A percentile compares a stretch with the other conserved stretches of the same genome.
Conservation (phyloP, 305 asterid genomes). For the Stenogyne calaminthoides region DNA sequence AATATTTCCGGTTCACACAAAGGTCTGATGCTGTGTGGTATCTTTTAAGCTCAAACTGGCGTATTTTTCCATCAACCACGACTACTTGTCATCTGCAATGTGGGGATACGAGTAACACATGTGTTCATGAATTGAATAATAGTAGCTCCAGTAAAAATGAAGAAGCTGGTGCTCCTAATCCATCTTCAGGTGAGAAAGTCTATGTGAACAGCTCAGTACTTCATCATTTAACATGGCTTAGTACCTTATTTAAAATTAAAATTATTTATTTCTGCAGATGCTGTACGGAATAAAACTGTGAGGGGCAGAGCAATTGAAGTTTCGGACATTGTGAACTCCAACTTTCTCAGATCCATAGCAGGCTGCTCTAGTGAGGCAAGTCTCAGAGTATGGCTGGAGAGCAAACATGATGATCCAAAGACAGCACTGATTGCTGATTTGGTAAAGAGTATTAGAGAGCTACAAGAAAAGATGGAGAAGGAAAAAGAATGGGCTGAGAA, state of each 20-base stretch:
- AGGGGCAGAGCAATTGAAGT: neutral
- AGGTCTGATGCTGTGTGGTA: constrained; percentile 34
- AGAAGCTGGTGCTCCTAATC: neutral
- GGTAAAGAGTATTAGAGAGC: constrained; percentile 44
- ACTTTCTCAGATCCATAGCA: neutral
- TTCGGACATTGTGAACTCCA: neutral
- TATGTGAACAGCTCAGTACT: neutral
- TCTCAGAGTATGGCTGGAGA: constrained; percentile 8
- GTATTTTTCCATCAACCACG: constrained; percentile 11
- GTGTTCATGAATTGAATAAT: neutral
- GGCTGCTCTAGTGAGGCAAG: constrained; percentile 7
- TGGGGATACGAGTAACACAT: neutral
- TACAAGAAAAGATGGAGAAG: constrained; percentile 46
- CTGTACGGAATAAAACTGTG: constrained; percentile 35
- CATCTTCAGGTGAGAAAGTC: constrained; percentile 19
- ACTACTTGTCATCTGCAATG: neutral
- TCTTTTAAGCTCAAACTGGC: constrained; percentile 27
- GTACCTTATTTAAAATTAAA: neutral
- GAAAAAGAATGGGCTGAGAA: constrained; percentile 57
- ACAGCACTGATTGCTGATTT: constrained; percentile 40
- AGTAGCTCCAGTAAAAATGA: constrained; percentile 2
- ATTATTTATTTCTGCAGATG: neutral
- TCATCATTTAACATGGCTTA: neutral
- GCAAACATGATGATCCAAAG: constrained; percentile 34
- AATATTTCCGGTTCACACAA: neutral